Base-by-base conservation (phyloP, 2,329 filamentous ascomycete genomes). In the Verticillium nubilum region DNA sequence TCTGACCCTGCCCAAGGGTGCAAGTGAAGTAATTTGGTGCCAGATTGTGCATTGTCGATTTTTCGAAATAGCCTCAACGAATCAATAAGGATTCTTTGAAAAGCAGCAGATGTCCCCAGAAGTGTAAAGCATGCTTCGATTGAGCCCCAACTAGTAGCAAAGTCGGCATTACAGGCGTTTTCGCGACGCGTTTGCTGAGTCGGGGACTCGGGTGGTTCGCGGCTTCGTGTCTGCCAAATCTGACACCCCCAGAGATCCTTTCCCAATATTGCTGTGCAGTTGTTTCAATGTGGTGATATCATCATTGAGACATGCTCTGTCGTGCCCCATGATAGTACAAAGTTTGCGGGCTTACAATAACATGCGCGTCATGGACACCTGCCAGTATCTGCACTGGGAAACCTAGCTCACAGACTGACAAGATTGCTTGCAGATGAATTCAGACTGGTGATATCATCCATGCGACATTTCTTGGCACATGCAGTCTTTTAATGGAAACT, bases 21-120 rank as follows among this genome's bases (percentile, higher is more conserved):
- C 85, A 87, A 3, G 80, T 80, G 66, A 87, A 87, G 68, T 87
- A 86, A 60, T 81, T 85, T 25, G 7, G 17, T 3, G 19, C 9
- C 19, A 19, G 42, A 23, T 12, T 4, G 7, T 47, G n/a, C 42
- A 47, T 47, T n/a, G 9, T 23, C 10, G 19, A 2, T 19, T 47
- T 25, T 13, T 2, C n/a, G 19, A 47, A 10, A 47, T 12, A 12
- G 7, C 23, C 3, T 25, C 37, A 13, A 12, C n/a, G 1, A 2
- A 15, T 15, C 15, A 17, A 17, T 5, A 15, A 37, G 5, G 13
- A 2, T 5, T 17, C 3, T 17, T 37, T n/a, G 12, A 35, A 17
- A 37, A 37, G 33, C 15, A 17, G 33, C n/a, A 37, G 33, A 37
- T 37, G 17, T 37, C 15, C 15, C 2, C 17, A 17, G 7, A 37